phyloP scores from a whole-genome alignment of 768 basidiomycete genomes.

The Hysterangium stoloniferum region DNA sequence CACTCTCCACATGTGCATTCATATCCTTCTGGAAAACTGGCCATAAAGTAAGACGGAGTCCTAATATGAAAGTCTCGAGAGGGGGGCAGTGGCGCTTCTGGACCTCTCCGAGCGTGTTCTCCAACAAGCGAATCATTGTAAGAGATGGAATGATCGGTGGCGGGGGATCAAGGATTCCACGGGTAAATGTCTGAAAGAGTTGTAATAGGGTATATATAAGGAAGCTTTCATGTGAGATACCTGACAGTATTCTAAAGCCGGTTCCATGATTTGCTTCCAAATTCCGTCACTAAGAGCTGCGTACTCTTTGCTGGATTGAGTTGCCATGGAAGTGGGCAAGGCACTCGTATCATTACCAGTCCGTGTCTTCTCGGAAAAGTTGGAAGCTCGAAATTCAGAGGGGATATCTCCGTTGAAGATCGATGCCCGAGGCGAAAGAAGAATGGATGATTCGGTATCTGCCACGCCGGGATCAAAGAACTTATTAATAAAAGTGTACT shows the following conservation, averaged over 20 bases:
- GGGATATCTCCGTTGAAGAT: not conserved
- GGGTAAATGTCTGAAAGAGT: slow-evolving; percentile 52
- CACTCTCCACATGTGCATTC: slow-evolving; percentile 71
- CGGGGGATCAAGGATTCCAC: slow-evolving; percentile 58
- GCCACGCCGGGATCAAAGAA: slow-evolving; percentile 56
- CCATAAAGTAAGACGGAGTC: slow-evolving; percentile 82
- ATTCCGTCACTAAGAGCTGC: slow-evolving; percentile 50
- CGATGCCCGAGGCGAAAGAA: slow-evolving; percentile 28
- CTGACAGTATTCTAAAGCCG: slow-evolving; percentile 79
- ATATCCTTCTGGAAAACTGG: slow-evolving; percentile 88
- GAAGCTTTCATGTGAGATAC: slow-evolving; percentile 26
- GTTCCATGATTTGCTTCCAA: slow-evolving; percentile 93
- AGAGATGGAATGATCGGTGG: slow-evolving; percentile 74
- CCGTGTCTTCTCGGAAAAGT: not conserved
- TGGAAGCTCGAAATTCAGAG: not conserved
- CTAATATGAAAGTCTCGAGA: slow-evolving; percentile 74
- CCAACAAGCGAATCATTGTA: slow-evolving; percentile 87
- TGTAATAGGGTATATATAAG: not conserved
- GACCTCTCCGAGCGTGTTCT: slow-evolving; percentile 66
- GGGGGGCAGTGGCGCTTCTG: slow-evolving; percentile 74
- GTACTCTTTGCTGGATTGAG: slow-evolving; percentile 41
- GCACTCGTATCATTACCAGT: not conserved
- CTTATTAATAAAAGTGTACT: slow-evolving; percentile 77
- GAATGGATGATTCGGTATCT: slow-evolving; percentile 28
- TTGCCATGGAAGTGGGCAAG: not conserved